phyloP scores from a whole-genome alignment of 352 stramenopile species.

The Globisporangium takayamanum region DNA sequence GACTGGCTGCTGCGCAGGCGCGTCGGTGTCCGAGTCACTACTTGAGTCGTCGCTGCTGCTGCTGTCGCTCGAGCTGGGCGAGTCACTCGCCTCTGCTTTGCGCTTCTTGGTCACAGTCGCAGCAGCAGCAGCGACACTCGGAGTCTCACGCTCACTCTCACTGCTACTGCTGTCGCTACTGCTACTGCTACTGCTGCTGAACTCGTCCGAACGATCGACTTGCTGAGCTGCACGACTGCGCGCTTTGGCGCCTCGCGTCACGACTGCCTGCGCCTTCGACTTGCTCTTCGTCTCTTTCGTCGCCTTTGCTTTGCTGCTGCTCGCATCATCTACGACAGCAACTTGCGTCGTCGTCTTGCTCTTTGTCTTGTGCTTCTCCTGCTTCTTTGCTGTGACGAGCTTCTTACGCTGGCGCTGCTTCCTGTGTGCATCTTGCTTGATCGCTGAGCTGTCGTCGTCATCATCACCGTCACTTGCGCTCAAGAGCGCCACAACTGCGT shows the following conservation, averaged over 20 bases:
- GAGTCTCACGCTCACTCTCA: conserved; percentile 3
- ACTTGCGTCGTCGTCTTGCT: background rate
- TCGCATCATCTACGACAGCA: background rate
- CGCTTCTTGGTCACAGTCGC: background rate
- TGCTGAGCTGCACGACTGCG: background rate
- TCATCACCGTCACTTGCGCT: background rate
- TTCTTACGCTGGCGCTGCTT: background rate
- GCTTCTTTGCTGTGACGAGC: background rate
- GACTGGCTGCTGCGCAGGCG: background rate
- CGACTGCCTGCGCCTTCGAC: conserved; percentile 5
- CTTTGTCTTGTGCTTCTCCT: conserved; percentile 3
- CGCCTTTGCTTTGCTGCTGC: background rate
- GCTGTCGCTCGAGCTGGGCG: conserved; percentile 16
- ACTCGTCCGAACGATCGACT: conserved; percentile 15
- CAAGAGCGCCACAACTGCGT: background rate
- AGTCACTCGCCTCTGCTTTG: conserved; percentile 6
- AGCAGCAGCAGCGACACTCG: background rate
- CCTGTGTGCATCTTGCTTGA: background rate
- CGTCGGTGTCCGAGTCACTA: conserved; percentile 13
- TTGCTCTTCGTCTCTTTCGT: background rate
- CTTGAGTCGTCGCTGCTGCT: conserved; percentile 1
- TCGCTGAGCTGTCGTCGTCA: background rate
- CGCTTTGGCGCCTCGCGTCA: background rate
- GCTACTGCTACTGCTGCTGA: conserved; percentile 14
- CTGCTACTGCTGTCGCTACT: background rate